Conservation (phyloP, 2,329 filamentous ascomycete species). For the Capronia epimyces region DNA sequence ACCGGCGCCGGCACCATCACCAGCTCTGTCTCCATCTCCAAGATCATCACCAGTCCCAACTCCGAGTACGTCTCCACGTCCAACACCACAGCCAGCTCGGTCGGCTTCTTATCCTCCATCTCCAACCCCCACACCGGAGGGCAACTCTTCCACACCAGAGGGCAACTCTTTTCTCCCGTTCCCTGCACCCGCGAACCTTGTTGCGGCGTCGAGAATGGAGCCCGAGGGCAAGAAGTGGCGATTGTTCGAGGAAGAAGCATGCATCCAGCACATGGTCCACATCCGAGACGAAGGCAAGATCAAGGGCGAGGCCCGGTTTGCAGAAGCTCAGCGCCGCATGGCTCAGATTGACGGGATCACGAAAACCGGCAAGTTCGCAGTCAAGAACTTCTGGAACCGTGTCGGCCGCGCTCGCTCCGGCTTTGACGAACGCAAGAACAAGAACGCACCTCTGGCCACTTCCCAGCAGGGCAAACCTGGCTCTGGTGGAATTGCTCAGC, state of each 20-base stretch:
- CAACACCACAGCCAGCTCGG: not conserved
- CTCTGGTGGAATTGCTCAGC: too few species aligned
- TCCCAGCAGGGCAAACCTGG: conserved; percentile 14
- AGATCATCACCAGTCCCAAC: not conserved
- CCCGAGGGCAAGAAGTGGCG: conserved; percentile 13
- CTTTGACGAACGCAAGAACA: conserved; percentile 26
- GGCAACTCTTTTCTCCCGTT: conserved; percentile 10
- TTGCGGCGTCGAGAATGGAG: conserved; percentile 9
- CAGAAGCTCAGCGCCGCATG: conserved; percentile 21
- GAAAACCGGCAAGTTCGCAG: conserved; percentile 7
- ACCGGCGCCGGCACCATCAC: not conserved
- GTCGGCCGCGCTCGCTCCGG: conserved; percentile 20
- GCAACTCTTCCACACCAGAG: not conserved
- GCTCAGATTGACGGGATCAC: conserved; percentile 5
- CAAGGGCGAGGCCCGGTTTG: conserved; percentile 22
- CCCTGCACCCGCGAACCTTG: conserved; percentile 17
- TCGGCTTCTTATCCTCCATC: not conserved
- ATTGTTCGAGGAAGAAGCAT: conserved; percentile 23
- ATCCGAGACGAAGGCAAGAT: conserved; percentile 17
- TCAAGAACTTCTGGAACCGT: conserved; percentile 29
- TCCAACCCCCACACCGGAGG: not conserved
- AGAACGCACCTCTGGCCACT: conserved; percentile 16
- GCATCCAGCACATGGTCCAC: conserved; percentile 24
- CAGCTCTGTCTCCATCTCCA: not conserved
- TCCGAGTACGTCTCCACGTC: not conserved